These are phyloP conservation scores for Friedmanniomyces endolithicus DNA, from an alignment of 495 filamentous ascomycete species.

Conservation along the genomic window DNA sequence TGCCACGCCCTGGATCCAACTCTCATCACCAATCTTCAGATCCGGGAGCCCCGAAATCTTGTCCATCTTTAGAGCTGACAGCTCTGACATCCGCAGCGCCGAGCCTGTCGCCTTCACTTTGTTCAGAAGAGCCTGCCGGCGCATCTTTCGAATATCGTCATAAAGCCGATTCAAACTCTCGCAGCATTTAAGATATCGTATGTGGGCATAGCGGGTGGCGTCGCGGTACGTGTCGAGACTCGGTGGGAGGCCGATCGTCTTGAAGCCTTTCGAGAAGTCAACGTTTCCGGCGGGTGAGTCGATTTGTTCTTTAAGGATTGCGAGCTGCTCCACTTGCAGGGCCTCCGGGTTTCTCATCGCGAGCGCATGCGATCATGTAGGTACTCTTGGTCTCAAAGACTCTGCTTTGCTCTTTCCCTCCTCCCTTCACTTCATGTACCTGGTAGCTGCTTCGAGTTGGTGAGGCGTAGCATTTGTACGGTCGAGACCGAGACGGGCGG, in stretches of 20 bases:
- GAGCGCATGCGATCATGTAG: no score
- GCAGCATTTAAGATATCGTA: not conserved
- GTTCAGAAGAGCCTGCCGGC: not conserved
- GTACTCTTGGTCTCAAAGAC: no score
- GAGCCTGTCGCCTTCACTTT: not conserved
- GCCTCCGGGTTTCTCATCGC: no score
- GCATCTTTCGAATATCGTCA: not conserved
- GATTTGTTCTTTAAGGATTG: not conserved
- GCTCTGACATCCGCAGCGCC: not conserved
- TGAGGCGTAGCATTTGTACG: no score
- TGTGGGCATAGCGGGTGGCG: not conserved
- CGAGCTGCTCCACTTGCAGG: not conserved
- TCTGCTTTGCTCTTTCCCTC: no score
- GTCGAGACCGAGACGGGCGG: no score
- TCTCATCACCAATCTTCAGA: not conserved
- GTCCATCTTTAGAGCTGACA: not conserved
- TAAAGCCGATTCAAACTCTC: not conserved
- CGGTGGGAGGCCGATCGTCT: not conserved
- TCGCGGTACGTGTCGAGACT: not conserved
- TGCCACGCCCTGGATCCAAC: not conserved
- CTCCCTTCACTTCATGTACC: no score
- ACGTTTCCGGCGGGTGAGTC: not conserved
- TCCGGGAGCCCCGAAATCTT: not conserved
- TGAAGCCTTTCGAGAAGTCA: not conserved
- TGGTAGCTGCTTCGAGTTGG: no score